These are phyloP conservation scores for Mycena rebaudengoi DNA, from an alignment of 768 basidiomycete species.

Conservation along the genomic window DNA sequence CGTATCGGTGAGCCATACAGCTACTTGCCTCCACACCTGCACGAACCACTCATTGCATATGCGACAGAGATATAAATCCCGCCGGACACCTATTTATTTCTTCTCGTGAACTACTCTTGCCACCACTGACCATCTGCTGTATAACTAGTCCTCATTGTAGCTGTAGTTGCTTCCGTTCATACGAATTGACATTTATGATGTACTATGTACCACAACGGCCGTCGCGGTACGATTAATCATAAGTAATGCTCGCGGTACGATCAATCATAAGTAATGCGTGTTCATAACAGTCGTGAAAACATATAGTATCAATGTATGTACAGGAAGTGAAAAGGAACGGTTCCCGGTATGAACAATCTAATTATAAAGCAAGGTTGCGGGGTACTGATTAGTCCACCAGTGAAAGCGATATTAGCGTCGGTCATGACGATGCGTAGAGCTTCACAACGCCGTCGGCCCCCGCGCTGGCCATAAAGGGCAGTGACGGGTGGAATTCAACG, in stretches of 20 bases:
- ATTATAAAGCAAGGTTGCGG: constrained; percentile 23
- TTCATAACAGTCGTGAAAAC: constrained; percentile 28
- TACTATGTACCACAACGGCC: no score
- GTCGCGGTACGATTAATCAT: not conserved
- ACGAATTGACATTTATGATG: constrained; percentile 7
- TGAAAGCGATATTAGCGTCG: constrained; percentile 24
- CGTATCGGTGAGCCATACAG: constrained; percentile 67
- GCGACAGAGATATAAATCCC: constrained; percentile 11
- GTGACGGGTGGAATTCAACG: constrained; percentile 82
- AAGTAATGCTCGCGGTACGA: not conserved
- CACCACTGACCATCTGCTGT: constrained; percentile 34
- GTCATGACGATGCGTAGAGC: constrained; percentile 86
- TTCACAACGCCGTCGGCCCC: constrained; percentile 97
- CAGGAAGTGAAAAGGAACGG: constrained; percentile 23
- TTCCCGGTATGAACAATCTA: constrained; percentile 30
- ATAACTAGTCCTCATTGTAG: constrained; percentile 49
- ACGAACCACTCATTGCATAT: constrained; percentile 3
- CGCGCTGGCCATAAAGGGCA: constrained; percentile 90
- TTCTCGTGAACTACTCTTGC: constrained; percentile 11
- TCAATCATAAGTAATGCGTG: constrained; percentile 21
- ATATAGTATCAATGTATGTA: constrained; percentile 25
- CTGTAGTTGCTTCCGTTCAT: constrained; percentile 40
- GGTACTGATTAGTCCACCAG: constrained; percentile 15
- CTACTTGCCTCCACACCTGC: not conserved
- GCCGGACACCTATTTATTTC: constrained; percentile 15